Evolutionary conservation across 305 asterid species (phyloP), one percentile per base, ranked within the genome.

Genomic region (Andrographis paniculata): DNA sequence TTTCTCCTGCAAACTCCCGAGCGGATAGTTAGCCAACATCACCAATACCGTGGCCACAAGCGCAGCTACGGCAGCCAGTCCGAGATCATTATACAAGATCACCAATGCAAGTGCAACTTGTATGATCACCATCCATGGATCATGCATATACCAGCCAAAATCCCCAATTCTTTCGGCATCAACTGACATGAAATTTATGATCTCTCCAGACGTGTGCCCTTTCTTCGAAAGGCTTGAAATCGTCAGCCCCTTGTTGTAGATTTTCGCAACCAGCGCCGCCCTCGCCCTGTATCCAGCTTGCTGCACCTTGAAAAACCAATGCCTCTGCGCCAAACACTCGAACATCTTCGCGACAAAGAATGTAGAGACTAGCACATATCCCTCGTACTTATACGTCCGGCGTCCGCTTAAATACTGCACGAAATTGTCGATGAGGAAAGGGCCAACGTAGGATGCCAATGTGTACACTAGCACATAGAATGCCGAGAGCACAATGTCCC

Each of bases 111-210:
- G 45, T 17, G 45, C 70, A 10, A 81, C 69, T 51, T 82, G 82
- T 46, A 84, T 0, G 14, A 72, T 4, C 16, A 81, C 79, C 70
- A 72, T 61, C 97, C 93, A 81, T 0, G 88, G 77, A 58, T 77
- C 87, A 60, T 87, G 93, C 70, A 87, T n/a, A 37, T 73, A 79
- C 95, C 86, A 81, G 20, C 80, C 67, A 6, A 77, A 81, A 6
- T 73, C 84, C 15, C 82, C 80, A 19, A 87, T 71, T 62, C 92
- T 73, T 72, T 77, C 87, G 0, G 94, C 95, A 60, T 84, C 97
- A 28, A 87, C 84, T 0, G 92, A 58, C 94, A 87, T 84, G 48
- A 70, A 63, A 64, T 87, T 87, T 39, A 84, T 84, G 27, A 87
- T 87, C 41, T 87, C 95, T 21, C 97, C 97, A 0, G 77, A 52